Evolutionary conservation across 257 asterid genomes (phyloP), one percentile per base, ranked within the genome.

Genomic region (Solanum acaule): DNA sequence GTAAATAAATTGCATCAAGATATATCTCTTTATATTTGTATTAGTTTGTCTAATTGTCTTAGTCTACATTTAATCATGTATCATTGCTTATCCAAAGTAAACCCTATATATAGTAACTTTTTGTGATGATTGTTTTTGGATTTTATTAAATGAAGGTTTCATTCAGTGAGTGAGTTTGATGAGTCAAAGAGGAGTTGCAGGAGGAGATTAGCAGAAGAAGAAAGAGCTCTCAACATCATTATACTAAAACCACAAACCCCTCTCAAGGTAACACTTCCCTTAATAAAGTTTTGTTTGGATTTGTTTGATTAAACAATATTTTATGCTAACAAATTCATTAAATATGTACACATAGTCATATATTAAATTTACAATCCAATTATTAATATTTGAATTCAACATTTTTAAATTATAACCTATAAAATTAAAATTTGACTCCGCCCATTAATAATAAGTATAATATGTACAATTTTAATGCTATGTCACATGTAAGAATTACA

Each of bases 141-240:
- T 35, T 73, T 35, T n/a, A 73, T 73, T 73, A 35, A 3, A 18
- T 70, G 85, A 87, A 95, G 98, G 93, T 95, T 95, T 90, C 98
- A 95, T 87, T 93, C 81, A 12, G 78, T 93, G 86, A 88, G 65
- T 6, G 98, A 93, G 87, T 95, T 95, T 75, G 98, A 94, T 82
- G 95, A 92, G n/a, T 46, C 96, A 5, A 95, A 95, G 93, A 92
- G 98, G 78, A 94, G 96, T 85, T 93, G 98, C 29, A 85, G 98
- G 46, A 90, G 96, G 93, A 93, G 96, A 88, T 87, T 95, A 88
- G 98, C 98, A 89, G 96, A 72, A 93, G 98, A 76, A 90, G 98
- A 91, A 95, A 94, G 94, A 91, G 87, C 88, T 93, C 94, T 86
- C 95, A 92, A 71, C 91, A 91, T 18, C 94, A 91, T 8, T 87